phyloP scores from a whole-genome alignment of 371 early-diverging fungal species.

The Mortierella sp. region DNA sequence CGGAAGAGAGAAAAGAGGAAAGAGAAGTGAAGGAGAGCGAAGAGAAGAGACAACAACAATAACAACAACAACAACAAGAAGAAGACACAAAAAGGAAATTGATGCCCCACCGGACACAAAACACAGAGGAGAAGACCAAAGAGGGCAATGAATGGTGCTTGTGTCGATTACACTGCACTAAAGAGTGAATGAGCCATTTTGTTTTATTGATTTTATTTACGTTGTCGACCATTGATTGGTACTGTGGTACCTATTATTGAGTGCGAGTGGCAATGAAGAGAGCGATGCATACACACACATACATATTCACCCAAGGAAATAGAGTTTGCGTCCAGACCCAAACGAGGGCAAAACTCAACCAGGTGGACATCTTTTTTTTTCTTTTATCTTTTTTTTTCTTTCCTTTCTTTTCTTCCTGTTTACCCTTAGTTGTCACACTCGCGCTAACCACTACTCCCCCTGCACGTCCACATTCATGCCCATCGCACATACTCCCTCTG shows the following conservation, averaged over 20 bases:
- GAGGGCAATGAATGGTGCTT: not conserved
- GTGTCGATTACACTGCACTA: not conserved
- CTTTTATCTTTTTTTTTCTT: not conserved
- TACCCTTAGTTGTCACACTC: too few species aligned
- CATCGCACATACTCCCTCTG: not conserved
- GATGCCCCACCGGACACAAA: slow-evolving; percentile 10
- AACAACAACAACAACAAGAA: too few species aligned
- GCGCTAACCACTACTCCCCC: too few species aligned
- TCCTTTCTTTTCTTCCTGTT: too few species aligned
- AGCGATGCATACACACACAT: not conserved
- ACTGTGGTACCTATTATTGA: not conserved
- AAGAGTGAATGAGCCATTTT: not conserved
- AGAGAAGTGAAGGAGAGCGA: slow-evolving; percentile 7
- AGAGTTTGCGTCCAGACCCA: slow-evolving; percentile 11
- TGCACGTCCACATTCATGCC: not conserved
- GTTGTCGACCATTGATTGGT: not conserved
- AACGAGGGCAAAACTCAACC: slow-evolving; percentile 12
- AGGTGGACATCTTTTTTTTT: not conserved
- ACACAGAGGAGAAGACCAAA: not conserved
- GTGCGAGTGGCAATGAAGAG: not conserved
- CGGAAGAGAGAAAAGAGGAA: not conserved
- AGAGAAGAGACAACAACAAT: not conserved
- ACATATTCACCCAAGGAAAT: not conserved
- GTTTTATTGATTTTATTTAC: not conserved
- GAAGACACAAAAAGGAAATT: slow-evolving; percentile 31